phyloP scores from a whole-genome alignment of 768 basidiomycete genomes.

The Amanita fuliginea region DNA sequence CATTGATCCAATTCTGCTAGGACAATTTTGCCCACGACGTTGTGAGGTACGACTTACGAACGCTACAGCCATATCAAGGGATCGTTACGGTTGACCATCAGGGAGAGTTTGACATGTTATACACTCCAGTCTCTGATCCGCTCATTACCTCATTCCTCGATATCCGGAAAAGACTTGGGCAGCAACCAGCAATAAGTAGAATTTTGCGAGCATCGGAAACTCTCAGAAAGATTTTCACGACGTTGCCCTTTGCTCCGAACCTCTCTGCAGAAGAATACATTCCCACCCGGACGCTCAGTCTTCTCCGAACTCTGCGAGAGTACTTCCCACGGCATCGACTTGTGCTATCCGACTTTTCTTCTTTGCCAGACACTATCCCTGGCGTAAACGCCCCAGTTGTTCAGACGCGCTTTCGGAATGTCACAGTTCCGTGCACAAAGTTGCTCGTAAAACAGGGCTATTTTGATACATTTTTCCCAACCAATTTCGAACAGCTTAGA shows the following conservation, averaged over 20 bases:
- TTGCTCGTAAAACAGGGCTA: constrained; percentile 90
- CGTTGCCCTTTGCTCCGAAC: constrained; percentile 85
- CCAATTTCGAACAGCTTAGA: constrained; percentile 70
- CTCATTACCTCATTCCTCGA: constrained; percentile 71
- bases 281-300: constrained; percentile 80
- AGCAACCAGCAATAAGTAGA: constrained; percentile 45
- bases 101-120: constrained; percentile 79
- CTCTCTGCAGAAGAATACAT: constrained; percentile 82
- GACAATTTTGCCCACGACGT: constrained; percentile 98
- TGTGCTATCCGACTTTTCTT: constrained; percentile 86
- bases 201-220: constrained; percentile 41
- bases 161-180: constrained; percentile 48
- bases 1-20: constrained; percentile 22
- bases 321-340: constrained; percentile 91
- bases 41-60: constrained; percentile 77
- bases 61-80: constrained; percentile 76
- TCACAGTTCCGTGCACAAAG: constrained; percentile 82
- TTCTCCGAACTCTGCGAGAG: constrained; percentile 71
- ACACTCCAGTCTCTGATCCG: constrained; percentile 77
- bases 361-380: constrained; percentile 75
- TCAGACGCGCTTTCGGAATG: constrained; percentile 80
- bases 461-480: constrained; percentile 99
- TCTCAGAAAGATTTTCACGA: constrained; percentile 53
- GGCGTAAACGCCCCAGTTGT: constrained; percentile 84
- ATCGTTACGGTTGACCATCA: constrained; percentile 65